These are phyloP conservation scores for Cyberlindnera meyerae DNA, from an alignment of 805 yeast genomes.

Conservation along the genomic window DNA sequence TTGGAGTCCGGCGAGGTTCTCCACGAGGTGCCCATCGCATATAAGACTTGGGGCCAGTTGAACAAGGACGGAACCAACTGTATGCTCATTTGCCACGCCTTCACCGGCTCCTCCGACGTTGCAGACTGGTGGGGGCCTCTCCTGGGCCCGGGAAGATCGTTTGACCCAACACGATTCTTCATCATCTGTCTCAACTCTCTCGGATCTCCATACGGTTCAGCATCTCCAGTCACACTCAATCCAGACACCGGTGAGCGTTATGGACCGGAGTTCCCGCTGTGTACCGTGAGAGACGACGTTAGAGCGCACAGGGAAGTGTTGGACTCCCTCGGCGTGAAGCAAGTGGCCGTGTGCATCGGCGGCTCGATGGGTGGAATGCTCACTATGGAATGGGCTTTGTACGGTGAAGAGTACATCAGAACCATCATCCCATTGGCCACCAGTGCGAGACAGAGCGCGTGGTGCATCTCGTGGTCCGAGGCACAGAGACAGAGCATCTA, in stretches of 20 bases:
- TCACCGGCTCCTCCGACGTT: constrained; percentile 93
- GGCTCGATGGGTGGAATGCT: constrained; percentile 99
- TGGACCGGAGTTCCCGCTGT: constrained; percentile 94
- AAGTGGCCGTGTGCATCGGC: constrained; percentile 82
- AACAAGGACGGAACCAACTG: constrained; percentile 69
- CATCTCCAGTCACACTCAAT: constrained; percentile 83
- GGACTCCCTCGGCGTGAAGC: constrained; percentile 73
- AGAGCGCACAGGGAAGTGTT: constrained; percentile 69
- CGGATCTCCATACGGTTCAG: constrained; percentile 95
- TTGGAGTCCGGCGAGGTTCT: constrained; percentile 81
- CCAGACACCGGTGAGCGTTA: constrained; percentile 69
- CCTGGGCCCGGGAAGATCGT: constrained; percentile 77
- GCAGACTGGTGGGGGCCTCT: constrained; percentile 99
- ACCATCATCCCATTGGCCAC: constrained; percentile 84
- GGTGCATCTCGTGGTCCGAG: constrained; percentile 99
- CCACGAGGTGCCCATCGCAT: constrained; percentile 81
- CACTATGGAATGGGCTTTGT: constrained; percentile 81
- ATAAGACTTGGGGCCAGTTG: constrained; percentile 90
- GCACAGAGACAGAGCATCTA: constrained; percentile 96
- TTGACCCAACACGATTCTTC: constrained; percentile 85
- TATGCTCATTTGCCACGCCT: constrained; percentile 90
- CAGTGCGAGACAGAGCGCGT: constrained; percentile 90
- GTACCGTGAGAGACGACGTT: constrained; percentile 92
- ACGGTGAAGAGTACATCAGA: constrained; percentile 61
- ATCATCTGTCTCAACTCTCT: constrained; percentile 87